Evolutionary conservation across 176 grass and related monocot species (phyloP).

Genomic region (Raddia guianensis): DNA sequence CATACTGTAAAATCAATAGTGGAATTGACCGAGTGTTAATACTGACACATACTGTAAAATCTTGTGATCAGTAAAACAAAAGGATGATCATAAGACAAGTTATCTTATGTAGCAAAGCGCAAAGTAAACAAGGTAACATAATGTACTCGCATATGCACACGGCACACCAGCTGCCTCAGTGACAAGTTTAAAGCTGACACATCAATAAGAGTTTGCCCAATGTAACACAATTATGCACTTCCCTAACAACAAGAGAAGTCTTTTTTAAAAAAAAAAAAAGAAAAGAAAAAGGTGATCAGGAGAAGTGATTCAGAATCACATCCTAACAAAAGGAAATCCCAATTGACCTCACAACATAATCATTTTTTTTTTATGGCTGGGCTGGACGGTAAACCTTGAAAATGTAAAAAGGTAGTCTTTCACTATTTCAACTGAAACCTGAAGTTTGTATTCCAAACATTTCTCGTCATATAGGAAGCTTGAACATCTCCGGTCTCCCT

Average conservation of each 20-base stretch:
- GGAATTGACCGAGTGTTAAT: neutral
- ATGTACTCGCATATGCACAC: neutral
- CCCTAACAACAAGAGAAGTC: neutral
- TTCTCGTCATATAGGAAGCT: neutral
- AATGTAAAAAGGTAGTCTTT: neutral
- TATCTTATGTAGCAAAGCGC: neutral
- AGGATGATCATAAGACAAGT: neutral
- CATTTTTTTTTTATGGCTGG: neutral
- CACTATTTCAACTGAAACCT: neutral
- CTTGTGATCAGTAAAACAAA: neutral
- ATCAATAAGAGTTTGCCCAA: neutral
- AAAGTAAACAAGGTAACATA: constrained; percentile 5
- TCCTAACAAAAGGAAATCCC: neutral
- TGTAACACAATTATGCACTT: neutral
- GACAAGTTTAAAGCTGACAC: neutral
- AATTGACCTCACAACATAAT: neutral
- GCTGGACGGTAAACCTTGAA: neutral
- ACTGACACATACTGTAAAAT: neutral
- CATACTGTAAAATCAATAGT: neutral
- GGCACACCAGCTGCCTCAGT: neutral
- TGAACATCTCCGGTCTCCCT: neutral
- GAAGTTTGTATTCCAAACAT: neutral
- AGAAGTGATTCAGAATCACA: neutral
- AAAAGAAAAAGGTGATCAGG: no score
- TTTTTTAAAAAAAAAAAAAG: no score